Base-by-base conservation (phyloP, 1,284 basidiomycete species). In the Moniliophthora roreri region DNA sequence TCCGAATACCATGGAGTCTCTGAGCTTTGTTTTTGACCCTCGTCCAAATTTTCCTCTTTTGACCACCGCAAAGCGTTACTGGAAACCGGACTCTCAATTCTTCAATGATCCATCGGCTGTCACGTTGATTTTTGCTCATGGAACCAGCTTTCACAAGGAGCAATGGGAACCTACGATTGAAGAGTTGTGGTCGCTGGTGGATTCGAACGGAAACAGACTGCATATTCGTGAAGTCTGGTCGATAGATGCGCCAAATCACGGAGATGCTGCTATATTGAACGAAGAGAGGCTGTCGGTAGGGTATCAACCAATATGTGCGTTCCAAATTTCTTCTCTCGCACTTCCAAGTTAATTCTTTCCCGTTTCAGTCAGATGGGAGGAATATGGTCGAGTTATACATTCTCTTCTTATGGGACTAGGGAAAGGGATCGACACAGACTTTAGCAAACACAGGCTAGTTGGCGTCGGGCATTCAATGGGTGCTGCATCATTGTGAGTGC, bases 191-290 rank as follows among this genome's bases (percentile, higher is more conserved):
- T 59, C 51, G 0, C 48, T 72, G 2, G 49, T 74, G 11, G 61
- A 57, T n/a, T 16, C 48, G 32, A 50, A 58, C 50, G 45, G 34
- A 4, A 50, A 50, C 1, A 48, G 41, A 6, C 45, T 66, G 10
- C 72, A 70, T 58, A 70, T 83, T 20, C 68, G 75, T 5, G 81
- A 83, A 48, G 69, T 71, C 9, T 83, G 80, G 81, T 64, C 72
- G 3, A 73, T 84, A 16, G 81, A 82, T 50, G 73, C 71, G 34
- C 77, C 79, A 1, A 82, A 82, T 60, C 79, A 82, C 55, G 80
- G 81, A 2, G 79, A 80, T 41, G 73, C 79, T 0, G 79, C 75
- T 1, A 58, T 71, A 1, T 54, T 82, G 51, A 84, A 82, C 56
- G 79, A 79, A 55, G 57, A 72, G 32, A 56, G 58, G 2, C 60